Evolutionary conservation across 2,329 filamentous ascomycete species (phyloP).

Genomic region (Sclerotinia glacialis): DNA sequence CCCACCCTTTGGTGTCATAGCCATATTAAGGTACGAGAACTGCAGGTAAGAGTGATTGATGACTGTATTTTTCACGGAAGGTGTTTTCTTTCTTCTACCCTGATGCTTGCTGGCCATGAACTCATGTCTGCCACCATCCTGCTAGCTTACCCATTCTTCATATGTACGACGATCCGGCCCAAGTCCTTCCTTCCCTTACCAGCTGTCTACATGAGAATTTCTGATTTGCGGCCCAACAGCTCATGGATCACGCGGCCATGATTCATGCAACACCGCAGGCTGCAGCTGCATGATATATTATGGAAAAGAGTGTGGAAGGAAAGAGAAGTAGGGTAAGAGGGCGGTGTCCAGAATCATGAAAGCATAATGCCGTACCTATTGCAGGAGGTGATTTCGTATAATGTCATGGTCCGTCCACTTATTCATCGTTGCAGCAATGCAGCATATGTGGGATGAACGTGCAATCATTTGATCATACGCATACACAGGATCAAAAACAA

Average conservation of each 20-base stretch:
- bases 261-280: slow-evolving; percentile 20
- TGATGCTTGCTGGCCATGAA: slow-evolving; percentile 13
- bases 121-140: slow-evolving; percentile 4
- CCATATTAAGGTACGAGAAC: slow-evolving; percentile 13
- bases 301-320: slow-evolving; percentile 16
- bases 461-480: slow-evolving; percentile 10
- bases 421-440: slow-evolving; percentile 8
- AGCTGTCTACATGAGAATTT: slow-evolving; percentile 17
- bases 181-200: slow-evolving; percentile 22
- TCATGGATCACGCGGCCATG: slow-evolving; percentile 22
- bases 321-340: slow-evolving; percentile 12
- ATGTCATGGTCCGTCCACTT: slow-evolving; percentile 5
- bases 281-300: slow-evolving; percentile 22
- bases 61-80: slow-evolving; percentile 2
- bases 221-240: slow-evolving; percentile 22
- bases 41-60: slow-evolving; percentile 6
- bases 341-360: slow-evolving; percentile 14
- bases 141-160: slow-evolving; percentile 1
- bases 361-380: slow-evolving; percentile 14
- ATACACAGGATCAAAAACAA: slow-evolving; percentile 15
- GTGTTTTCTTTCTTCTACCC: neutral
- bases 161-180: slow-evolving; percentile 9
- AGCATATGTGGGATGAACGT: slow-evolving; percentile 13
- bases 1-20: neutral
- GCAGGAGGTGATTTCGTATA: slow-evolving; percentile 13